Conservation (phyloP, 1,139 yeast genomes). For the Geotrichum aggregatum region DNA sequence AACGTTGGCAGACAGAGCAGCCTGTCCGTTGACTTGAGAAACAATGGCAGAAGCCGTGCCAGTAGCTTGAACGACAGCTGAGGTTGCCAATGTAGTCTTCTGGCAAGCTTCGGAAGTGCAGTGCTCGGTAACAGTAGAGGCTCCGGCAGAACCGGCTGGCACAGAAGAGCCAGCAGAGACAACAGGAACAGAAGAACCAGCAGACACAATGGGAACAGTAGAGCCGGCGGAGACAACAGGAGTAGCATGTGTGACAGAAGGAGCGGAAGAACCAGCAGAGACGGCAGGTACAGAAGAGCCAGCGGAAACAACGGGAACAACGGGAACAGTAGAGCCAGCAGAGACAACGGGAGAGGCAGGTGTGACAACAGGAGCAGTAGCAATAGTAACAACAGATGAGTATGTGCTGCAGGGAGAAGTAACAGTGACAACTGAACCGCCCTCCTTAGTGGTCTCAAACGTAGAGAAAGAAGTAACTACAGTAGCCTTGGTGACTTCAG, state of each 20-base stretch:
- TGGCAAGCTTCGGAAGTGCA: background rate
- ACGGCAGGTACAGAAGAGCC: slow-evolving; percentile 3
- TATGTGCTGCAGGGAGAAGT: slow-evolving; percentile 3
- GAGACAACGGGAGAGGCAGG: slow-evolving; percentile 2
- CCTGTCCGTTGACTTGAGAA: slow-evolving; percentile 12
- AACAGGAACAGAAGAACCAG: slow-evolving; percentile 5
- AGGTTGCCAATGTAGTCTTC: background rate
- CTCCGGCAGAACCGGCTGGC: background rate
- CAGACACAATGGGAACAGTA: slow-evolving; percentile 1
- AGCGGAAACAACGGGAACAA: too few relatives aligned
- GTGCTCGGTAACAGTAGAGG: background rate
- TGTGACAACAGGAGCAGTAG: background rate
- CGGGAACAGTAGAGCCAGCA: too few relatives aligned
- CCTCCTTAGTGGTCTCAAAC: background rate
- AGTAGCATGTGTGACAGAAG: background rate
- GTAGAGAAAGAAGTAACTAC: background rate
- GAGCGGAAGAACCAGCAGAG: background rate
- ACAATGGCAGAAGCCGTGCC: background rate
- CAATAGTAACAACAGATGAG: background rate
- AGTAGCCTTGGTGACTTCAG: slow-evolving; percentile 1
- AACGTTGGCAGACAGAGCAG: background rate
- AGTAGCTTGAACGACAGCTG: background rate
- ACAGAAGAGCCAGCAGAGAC: too few relatives aligned
- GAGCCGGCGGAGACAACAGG: too few relatives aligned
- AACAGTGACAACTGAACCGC: slow-evolving; percentile 1